A percentile compares a stretch with the other conserved stretches of the same genome.
These are phyloP conservation scores for Ceratobasidium sp. DNA, from an alignment of 1,284 basidiomycete species.

Conservation along the genomic window DNA sequence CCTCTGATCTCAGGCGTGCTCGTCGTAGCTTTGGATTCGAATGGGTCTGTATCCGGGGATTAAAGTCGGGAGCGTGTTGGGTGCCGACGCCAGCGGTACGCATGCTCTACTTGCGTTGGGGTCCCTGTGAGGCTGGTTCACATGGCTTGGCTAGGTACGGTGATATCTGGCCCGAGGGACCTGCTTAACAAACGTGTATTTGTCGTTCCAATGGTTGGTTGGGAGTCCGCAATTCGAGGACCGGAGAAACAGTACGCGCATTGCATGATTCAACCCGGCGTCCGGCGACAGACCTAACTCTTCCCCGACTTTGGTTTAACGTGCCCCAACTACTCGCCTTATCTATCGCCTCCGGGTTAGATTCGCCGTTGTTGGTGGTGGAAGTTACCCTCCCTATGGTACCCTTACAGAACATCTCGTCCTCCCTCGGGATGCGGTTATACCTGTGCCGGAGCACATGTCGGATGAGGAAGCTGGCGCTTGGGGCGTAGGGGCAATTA, in stretches of 20 bases:
- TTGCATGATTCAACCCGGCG: too few relatives aligned
- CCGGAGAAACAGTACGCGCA: constrained; percentile 61
- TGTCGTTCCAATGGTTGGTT: constrained; percentile 77
- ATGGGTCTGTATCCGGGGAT: constrained; percentile 77
- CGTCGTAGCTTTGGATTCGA: constrained; percentile 74
- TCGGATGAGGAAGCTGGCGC: constrained; percentile 76
- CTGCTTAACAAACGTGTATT: constrained; percentile 76
- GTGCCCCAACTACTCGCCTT: constrained; percentile 45
- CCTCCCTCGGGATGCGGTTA: constrained; percentile 74
- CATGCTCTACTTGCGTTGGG: neutral
- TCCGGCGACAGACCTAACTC: too few relatives aligned
- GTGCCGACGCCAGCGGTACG: constrained; percentile 78
- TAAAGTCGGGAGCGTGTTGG: constrained; percentile 67
- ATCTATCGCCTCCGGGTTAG: constrained; percentile 50
- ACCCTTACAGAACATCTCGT: constrained; percentile 82
- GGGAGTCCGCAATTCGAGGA: constrained; percentile 69
- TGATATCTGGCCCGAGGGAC: constrained; percentile 68
- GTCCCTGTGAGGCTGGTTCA: too few relatives aligned
- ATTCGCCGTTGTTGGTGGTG: constrained; percentile 72
- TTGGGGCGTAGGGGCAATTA: constrained; percentile 80
- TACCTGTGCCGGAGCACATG: constrained; percentile 74
- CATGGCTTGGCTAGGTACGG: constrained; percentile 60
- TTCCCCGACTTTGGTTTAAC: constrained; percentile 41
- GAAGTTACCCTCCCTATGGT: constrained; percentile 64
- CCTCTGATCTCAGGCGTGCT: neutral